Percentiles rank a stretch among this genome's conserved stretches.
phyloP scores from a whole-genome alignment of 495 filamentous ascomycete genomes.

The Sabuloglossum arenarium region DNA sequence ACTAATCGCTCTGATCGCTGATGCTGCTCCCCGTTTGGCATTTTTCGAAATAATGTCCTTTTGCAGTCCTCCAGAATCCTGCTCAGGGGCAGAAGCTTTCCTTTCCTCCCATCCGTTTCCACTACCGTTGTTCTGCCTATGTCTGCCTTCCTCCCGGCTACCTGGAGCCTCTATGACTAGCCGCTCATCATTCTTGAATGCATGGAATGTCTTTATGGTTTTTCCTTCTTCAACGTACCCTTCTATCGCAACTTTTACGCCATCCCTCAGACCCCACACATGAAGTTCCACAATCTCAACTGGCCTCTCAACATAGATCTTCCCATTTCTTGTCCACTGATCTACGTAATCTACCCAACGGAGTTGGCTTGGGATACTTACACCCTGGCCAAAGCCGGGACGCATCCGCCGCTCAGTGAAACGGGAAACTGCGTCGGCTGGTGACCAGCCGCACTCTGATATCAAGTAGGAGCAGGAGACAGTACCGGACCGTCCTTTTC shows the following conservation, averaged over 20 bases:
- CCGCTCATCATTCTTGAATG: slow-evolving; percentile 52
- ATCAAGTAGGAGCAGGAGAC: slow-evolving; percentile 76
- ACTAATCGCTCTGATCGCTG: neutral
- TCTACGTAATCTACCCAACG: slow-evolving; percentile 83
- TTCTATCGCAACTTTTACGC: slow-evolving; percentile 71
- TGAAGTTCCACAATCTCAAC: slow-evolving; percentile 79
- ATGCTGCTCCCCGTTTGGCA: neutral
- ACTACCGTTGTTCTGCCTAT: too few relatives aligned
- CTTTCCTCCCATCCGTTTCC: neutral
- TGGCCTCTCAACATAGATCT: slow-evolving; percentile 62
- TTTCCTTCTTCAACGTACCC: slow-evolving; percentile 75
- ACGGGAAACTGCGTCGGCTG: slow-evolving; percentile 51
- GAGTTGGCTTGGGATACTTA: slow-evolving; percentile 84
- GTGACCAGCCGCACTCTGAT: slow-evolving; percentile 68
- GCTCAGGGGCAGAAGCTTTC: too few relatives aligned
- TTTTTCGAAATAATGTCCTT: neutral
- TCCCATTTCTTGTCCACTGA: slow-evolving; percentile 54
- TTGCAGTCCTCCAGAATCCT: neutral
- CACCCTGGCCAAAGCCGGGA: slow-evolving; percentile 64
- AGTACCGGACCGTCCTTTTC: slow-evolving; percentile 87
- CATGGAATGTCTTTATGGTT: slow-evolving; percentile 65
- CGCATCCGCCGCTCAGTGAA: slow-evolving; percentile 86
- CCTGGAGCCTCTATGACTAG: slow-evolving; percentile 28
- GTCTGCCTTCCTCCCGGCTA: slow-evolving; percentile 6
- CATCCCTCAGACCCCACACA: slow-evolving; percentile 71